Base-by-base conservation (phyloP, 805 yeast species). In the Saccharomycopsis fermentans region DNA sequence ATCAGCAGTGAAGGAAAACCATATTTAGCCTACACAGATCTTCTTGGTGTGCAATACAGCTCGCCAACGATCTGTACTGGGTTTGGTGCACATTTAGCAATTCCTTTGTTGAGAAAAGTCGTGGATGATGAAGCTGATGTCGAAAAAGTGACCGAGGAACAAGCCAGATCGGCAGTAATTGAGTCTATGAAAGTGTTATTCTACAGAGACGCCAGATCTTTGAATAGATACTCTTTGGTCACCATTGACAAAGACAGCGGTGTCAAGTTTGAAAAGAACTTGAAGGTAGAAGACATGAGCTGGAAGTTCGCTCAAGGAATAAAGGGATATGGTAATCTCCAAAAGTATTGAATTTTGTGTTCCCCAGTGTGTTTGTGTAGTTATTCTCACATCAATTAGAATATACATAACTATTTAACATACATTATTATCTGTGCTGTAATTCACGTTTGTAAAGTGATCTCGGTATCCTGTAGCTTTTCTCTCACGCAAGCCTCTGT, bases 41-140 rank as follows among this genome's bases (percentile, higher is more conserved):
- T 94, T 61, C 79, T 91, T 61, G 99, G 99, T 55, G 96, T 90
- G 29, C 81, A 96, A 2, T 94, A 88, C 71, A 79, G 88, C 3
- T 79, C 98, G 0, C 94, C 96, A 34, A 78, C 96, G 2, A 74
- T 94, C 59, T 97, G 97, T 52, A 91, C 98, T 2, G 99, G 99
- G 1, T 92, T 90, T 70, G 99, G 99, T 60, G 86, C 95, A 11
- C 91, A 94, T 71, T 78, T 94, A 71, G 99, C 99, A 2, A 74
- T 90, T 51, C 99, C 99, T 27, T 74, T 94, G 66, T 78, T 94
- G 69, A 84, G 99, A 75, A 83, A 87, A 69, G 79, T 85, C 60
- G 88, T 87, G 37, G 96, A 90, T 59, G 74, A 76, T 48, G 97
- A 90, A 65, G 82, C 78, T 29, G 96, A 90, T 67, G 87, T 80